A percentile compares a stretch with the other conserved stretches of the same genome.
Evolutionary conservation across 2,329 filamentous ascomycete genomes (phyloP).

Genomic region (Alternaria triticimaculans): DNA sequence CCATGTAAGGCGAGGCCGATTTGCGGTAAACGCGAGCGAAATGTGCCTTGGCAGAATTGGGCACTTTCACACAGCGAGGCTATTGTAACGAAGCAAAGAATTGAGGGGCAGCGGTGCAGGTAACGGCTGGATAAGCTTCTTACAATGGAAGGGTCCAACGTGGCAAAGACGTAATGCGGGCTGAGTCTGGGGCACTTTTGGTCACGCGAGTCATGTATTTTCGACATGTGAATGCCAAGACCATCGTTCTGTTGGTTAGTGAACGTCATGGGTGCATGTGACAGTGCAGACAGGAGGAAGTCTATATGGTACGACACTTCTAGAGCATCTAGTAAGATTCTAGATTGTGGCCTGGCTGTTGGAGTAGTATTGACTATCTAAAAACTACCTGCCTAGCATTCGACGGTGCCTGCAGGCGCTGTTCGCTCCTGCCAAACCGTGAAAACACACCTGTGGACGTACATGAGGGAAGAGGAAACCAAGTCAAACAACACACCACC

Average conservation of each 20-base stretch:
- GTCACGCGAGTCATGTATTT: constrained; percentile 21
- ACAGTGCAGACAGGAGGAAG: neutral
- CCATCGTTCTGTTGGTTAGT: constrained; percentile 1
- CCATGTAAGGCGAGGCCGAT: constrained; percentile 19
- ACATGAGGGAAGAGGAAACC: constrained; percentile 8
- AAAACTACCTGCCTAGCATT: constrained; percentile 1
- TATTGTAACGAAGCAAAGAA: neutral
- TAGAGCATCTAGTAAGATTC: neutral
- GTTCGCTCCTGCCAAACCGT: constrained; percentile 4
- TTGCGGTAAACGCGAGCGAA: neutral
- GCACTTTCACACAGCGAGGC: neutral
- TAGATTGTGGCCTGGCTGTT: constrained; percentile 1
- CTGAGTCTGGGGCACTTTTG: constrained; percentile 21
- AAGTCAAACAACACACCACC: constrained; percentile 15
- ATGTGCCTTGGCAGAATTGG: constrained; percentile 5
- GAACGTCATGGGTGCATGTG: constrained; percentile 9
- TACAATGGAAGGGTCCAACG: neutral
- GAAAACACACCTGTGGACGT: constrained; percentile 4
- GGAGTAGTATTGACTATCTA: constrained; percentile 18
- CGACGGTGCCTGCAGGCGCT: constrained; percentile 5
- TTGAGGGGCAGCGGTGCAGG: neutral
- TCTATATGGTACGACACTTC: neutral
- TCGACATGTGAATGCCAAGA: constrained; percentile 40
- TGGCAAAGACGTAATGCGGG: constrained; percentile 11
- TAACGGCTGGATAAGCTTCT: constrained; percentile 1